phyloP scores from a whole-genome alignment of 768 basidiomycete species.

The Boletus pseudopeckii region DNA sequence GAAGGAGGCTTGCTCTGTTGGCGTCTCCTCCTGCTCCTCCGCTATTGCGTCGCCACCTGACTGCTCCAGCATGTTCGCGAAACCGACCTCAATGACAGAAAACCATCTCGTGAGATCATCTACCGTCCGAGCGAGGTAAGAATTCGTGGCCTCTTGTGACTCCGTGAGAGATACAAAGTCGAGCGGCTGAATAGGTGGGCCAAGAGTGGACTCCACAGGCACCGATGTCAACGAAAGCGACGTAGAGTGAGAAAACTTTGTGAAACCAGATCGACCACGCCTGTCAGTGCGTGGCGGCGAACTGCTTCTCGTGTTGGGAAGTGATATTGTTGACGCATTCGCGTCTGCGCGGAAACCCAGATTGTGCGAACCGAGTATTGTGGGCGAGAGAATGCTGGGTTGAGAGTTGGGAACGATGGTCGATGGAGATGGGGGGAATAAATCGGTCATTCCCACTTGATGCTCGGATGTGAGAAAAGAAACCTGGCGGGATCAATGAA shows the following conservation, averaged over 20 bases:
- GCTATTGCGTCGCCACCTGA: conserved; percentile 51
- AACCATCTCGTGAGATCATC: conserved; percentile 78
- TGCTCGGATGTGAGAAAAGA: conserved; percentile 68
- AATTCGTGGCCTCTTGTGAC: conserved; percentile 55
- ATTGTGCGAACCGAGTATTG: conserved; percentile 33
- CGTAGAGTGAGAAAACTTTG: conserved; percentile 29
- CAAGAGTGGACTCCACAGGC: conserved; percentile 30
- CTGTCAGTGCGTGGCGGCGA: conserved; percentile 27
- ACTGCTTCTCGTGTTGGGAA: conserved; percentile 35
- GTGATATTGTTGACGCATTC: conserved; percentile 38
- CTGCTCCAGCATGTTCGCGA: conserved; percentile 62
- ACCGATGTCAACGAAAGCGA: conserved; percentile 35
- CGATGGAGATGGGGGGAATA: conserved; percentile 74
- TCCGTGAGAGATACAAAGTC: conserved; percentile 59
- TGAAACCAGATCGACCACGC: conserved; percentile 19
- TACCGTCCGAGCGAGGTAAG: conserved; percentile 68
- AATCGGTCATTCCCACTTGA: conserved; percentile 62
- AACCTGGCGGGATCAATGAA: conserved; percentile 39
- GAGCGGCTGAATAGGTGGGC: conserved; percentile 58
- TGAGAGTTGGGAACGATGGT: conserved; percentile 38
- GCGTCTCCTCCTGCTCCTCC: conserved; percentile 57
- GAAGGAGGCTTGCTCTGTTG: conserved; percentile 21
- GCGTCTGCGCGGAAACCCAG: conserved; percentile 29
- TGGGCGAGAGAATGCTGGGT: conserved; percentile 37
- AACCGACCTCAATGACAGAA: conserved; percentile 65